A percentile compares a stretch with the other conserved stretches of the same genome.
These are phyloP conservation scores for Debaryomyces coudertii DNA, from an alignment of 1,139 yeast species.

Conservation along the genomic window DNA sequence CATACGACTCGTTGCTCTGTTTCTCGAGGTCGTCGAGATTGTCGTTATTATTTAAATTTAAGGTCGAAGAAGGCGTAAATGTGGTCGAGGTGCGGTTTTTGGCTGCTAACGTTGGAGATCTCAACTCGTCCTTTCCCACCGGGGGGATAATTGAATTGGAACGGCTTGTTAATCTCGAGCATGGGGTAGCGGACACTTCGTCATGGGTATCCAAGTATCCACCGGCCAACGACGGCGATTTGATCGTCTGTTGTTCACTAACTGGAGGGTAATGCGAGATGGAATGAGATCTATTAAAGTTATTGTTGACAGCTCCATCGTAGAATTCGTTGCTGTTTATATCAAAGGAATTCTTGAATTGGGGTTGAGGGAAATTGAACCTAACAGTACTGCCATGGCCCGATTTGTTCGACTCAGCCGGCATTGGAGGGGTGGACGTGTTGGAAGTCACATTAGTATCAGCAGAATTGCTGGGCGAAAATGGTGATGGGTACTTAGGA, in stretches of 20 bases:
- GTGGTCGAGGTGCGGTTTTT: neutral
- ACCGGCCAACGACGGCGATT: constrained; percentile 15
- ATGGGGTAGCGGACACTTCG: neutral
- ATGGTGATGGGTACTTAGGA: constrained; percentile 15
- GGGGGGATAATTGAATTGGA: constrained; percentile 7
- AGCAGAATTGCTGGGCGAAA: constrained; percentile 16
- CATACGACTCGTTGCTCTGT: constrained; percentile 11
- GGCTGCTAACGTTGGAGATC: constrained; percentile 7
- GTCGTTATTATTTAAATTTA: neutral
- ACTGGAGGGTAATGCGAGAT: constrained; percentile 20
- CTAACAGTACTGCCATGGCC: constrained; percentile 2
- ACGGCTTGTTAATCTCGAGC: constrained; percentile 4
- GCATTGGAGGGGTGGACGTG: constrained; percentile 15
- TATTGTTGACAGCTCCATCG: constrained; percentile 8
- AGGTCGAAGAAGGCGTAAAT: constrained; percentile 3
- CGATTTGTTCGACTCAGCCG: constrained; percentile 7
- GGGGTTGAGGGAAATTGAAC: constrained; percentile 10
- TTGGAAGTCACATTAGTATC: constrained; percentile 15
- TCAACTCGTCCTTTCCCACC: constrained; percentile 6
- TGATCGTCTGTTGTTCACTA: constrained; percentile 3
- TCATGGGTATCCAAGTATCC: constrained; percentile 19
- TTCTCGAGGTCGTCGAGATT: constrained; percentile 10
- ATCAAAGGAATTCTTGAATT: constrained; percentile 12
- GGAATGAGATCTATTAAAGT: constrained; percentile 16
- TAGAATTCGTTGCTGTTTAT: constrained; percentile 5